A percentile compares a stretch with the other conserved stretches of the same genome.
These are phyloP conservation scores for Tuber brumale DNA, from an alignment of 495 filamentous ascomycete genomes.

Conservation along the genomic window DNA sequence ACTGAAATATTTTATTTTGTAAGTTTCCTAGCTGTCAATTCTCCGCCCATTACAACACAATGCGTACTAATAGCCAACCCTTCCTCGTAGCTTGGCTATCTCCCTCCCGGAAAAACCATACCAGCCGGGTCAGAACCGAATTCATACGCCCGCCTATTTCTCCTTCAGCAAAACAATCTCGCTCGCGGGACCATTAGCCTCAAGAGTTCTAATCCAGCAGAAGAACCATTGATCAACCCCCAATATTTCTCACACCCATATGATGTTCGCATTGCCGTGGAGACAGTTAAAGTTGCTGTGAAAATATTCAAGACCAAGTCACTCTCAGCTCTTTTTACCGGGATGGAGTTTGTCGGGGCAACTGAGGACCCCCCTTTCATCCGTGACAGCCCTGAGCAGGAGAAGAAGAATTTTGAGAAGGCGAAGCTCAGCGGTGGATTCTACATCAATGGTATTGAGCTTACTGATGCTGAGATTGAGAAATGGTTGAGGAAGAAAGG, in stretches of 20 bases:
- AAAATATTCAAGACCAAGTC: slow-evolving; percentile 46
- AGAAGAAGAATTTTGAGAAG: slow-evolving; percentile 20
- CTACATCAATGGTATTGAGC: slow-evolving; percentile 33
- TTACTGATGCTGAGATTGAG: slow-evolving; percentile 31
- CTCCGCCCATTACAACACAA: background rate
- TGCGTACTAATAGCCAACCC: slow-evolving; percentile 1
- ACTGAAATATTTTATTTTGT: slow-evolving; percentile 36
- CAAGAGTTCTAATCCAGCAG: slow-evolving; percentile 51
- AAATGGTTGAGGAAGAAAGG: slow-evolving; percentile 32
- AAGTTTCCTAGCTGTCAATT: background rate
- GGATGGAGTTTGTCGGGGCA: slow-evolving; percentile 37
- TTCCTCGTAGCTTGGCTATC: slow-evolving; percentile 14
- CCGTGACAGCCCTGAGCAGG: slow-evolving; percentile 19
- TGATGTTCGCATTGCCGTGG: slow-evolving; percentile 53
- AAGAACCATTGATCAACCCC: slow-evolving; percentile 54
- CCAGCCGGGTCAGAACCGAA: slow-evolving; percentile 21
- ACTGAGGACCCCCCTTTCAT: slow-evolving; percentile 34
- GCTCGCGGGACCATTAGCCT: slow-evolving; percentile 51
- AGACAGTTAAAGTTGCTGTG: slow-evolving; percentile 49
- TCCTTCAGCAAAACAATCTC: slow-evolving; percentile 36
- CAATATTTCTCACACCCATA: slow-evolving; percentile 53
- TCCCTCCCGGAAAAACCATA: slow-evolving; percentile 31
- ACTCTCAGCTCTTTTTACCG: slow-evolving; percentile 46
- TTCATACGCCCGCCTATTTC: slow-evolving; percentile 34
- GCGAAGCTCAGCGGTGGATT: slow-evolving; percentile 23